Evolutionary conservation across 2,329 filamentous ascomycete species (phyloP), one percentile per base, ranked within the genome.

Genomic region (Gliomastix tumulicola): DNA sequence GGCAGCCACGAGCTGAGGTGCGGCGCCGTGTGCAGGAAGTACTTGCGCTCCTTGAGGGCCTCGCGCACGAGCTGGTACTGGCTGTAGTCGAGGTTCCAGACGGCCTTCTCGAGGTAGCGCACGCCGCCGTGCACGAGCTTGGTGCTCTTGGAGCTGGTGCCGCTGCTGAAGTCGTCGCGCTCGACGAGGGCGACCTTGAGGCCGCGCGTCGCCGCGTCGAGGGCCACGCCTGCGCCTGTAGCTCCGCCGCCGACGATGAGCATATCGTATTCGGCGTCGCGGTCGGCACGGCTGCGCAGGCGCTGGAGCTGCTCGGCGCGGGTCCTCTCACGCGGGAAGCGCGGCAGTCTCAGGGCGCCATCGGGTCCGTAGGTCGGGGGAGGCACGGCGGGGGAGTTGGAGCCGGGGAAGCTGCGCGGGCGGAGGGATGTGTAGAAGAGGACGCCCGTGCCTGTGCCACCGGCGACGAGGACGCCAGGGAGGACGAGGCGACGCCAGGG

Each of bases 81-180:
- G 50, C 71, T 77, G 60, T 84, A 84, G 61, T 86, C 82, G 44
- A 86, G 64, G 50, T 85, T 82, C 76, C 78, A 85, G 39, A 87
- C 73, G 28, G 82, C 82, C 62, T 87, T 86, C 56, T 86, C 82
- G 20, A 86, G 63, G 55, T 86, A 86, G 48, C 82, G 68, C 36
- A 87, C 82, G 53, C 82, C 82, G 36, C 82, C 82, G 55, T 86
- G 82, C n/a, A 87, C 82, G 40, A 86, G 67, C 60, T 87, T 87
- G 37, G 82, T 86, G 55, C 79, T 84, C 64, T 85, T 86, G 52
- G 76, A 82, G 56, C 80, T 84, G 11, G 82, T 86, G 30, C 82
- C 82, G 46, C 76, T 78, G 49, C 75, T 79, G 55, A 86, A 86
- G 56, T 87, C 82, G 52, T 86, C 82, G 36, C 81, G 68, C 57